These are phyloP conservation scores for Leptographium wingfieldii DNA, from an alignment of 2,329 filamentous ascomycete genomes.

Conservation along the genomic window DNA sequence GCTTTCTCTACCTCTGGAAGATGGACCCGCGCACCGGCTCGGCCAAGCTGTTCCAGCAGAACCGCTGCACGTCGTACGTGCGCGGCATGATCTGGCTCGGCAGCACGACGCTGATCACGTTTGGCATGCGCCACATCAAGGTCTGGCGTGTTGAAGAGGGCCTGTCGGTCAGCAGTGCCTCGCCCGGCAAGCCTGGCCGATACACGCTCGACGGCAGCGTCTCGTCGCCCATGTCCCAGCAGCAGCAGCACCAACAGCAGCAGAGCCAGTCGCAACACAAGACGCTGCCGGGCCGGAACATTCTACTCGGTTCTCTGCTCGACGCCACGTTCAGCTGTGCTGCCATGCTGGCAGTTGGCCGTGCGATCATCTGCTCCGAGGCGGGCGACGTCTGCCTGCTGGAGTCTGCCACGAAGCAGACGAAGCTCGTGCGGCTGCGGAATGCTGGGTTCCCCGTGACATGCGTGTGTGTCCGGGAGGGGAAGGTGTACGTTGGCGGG, in stretches of 20 bases:
- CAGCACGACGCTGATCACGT: slow-evolving; percentile 63
- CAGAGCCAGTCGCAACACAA: slow-evolving; percentile 30
- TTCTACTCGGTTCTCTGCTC: slow-evolving; percentile 66
- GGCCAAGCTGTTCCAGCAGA: slow-evolving; percentile 67
- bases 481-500: slow-evolving; percentile 55
- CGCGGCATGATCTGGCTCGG: slow-evolving; percentile 88
- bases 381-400: slow-evolving; percentile 80
- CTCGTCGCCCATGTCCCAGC: slow-evolving; percentile 20
- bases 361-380: slow-evolving; percentile 76
- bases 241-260: slow-evolving; percentile 2
- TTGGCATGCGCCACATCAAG: slow-evolving; percentile 85
- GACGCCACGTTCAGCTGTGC: slow-evolving; percentile 78
- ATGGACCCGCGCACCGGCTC: slow-evolving; percentile 72
- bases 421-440: slow-evolving; percentile 55
- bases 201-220: slow-evolving; percentile 30
- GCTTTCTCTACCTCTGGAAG: slow-evolving; percentile 84
- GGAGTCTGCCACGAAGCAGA: slow-evolving; percentile 61
- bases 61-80: slow-evolving; percentile 82
- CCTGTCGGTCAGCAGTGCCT: slow-evolving; percentile 17
- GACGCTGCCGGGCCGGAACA: slow-evolving; percentile 75
- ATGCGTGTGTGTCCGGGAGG: slow-evolving; percentile 50
- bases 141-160: slow-evolving; percentile 75
- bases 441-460: slow-evolving; percentile 55
- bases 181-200: slow-evolving; percentile 49
- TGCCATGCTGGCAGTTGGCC: slow-evolving; percentile 55